These are phyloP conservation scores for Zymoseptoria crescenta DNA, from an alignment of 2,329 filamentous ascomycete species.

Conservation along the genomic window DNA sequence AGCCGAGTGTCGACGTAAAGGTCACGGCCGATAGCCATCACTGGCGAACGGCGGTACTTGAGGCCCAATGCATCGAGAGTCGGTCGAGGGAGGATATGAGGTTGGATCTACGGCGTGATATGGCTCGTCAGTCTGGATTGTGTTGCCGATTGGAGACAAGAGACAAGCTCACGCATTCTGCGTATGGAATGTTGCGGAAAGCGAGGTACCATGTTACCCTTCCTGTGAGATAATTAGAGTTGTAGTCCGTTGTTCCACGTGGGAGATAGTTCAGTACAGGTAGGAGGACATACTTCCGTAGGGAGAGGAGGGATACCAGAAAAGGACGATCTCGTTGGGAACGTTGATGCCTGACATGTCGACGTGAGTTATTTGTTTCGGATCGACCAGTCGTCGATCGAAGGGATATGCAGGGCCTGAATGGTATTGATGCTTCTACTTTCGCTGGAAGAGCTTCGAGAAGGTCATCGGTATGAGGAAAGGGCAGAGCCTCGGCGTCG, in stretches of 20 bases:
- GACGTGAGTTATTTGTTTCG: background rate
- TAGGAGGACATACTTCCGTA: background rate
- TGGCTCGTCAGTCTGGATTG: constrained; percentile 3
- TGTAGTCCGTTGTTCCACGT: background rate
- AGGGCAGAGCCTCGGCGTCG: background rate
- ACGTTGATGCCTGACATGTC: background rate
- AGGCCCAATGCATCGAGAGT: constrained; percentile 56
- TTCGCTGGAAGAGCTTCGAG: background rate
- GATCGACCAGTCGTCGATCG: background rate
- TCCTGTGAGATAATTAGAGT: constrained; percentile 28
- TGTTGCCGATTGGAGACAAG: background rate
- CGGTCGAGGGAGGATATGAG: constrained; percentile 56
- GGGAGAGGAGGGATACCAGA: background rate
- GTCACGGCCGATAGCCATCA: constrained; percentile 58
- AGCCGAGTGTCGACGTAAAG: constrained; percentile 64
- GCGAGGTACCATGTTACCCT: constrained; percentile 60
- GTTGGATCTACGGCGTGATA: constrained; percentile 46
- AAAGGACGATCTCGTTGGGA: background rate
- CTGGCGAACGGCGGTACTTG: constrained; percentile 60
- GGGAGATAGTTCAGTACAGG: background rate
- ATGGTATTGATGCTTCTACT: background rate
- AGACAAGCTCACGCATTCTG: constrained; percentile 53
- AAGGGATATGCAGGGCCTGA: background rate
- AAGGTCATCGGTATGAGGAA: background rate
- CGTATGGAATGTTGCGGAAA: constrained; percentile 57